Evolutionary conservation across 768 basidiomycete genomes (phyloP).

Genomic region (Phlegmacium glaucopus): DNA sequence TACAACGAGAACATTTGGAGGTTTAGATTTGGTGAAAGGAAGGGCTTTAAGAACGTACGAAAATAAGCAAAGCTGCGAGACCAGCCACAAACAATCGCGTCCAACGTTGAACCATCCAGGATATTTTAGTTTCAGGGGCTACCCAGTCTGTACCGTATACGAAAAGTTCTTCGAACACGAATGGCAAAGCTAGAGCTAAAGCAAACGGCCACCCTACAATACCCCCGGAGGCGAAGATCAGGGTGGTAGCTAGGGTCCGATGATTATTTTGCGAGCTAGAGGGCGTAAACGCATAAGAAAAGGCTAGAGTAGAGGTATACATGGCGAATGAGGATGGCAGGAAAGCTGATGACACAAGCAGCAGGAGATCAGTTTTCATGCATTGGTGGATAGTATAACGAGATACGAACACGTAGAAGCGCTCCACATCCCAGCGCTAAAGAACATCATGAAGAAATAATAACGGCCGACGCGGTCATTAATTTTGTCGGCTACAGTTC

Average conservation of each 20-base stretch:
- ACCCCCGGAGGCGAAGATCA: constrained; percentile 75
- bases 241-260: constrained; percentile 62
- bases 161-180: constrained; percentile 87
- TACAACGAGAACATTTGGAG: constrained; percentile 2
- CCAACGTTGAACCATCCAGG: constrained; percentile 66
- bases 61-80: constrained; percentile 52
- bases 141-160: constrained; percentile 68
- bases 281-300: constrained; percentile 62
- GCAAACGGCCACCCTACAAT: constrained; percentile 97
- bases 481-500: constrained; percentile 74
- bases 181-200: constrained; percentile 83
- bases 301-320: constrained; percentile 82
- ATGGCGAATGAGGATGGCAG: constrained; percentile 95
- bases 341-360: constrained; percentile 56
- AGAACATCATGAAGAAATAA: constrained; percentile 78
- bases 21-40: background rate
- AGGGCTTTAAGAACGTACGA: constrained; percentile 42
- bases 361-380: constrained; percentile 6
- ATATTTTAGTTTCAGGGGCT: constrained; percentile 33
- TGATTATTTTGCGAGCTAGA: constrained; percentile 48
- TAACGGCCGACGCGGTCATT: constrained; percentile 94
- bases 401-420: constrained; percentile 67
- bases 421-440: constrained; percentile 95
- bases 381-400: background rate
- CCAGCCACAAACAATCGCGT: constrained; percentile 52